phyloP scores from a whole-genome alignment of 371 early-diverging fungal genomes.

The Parasitella parasitica region DNA sequence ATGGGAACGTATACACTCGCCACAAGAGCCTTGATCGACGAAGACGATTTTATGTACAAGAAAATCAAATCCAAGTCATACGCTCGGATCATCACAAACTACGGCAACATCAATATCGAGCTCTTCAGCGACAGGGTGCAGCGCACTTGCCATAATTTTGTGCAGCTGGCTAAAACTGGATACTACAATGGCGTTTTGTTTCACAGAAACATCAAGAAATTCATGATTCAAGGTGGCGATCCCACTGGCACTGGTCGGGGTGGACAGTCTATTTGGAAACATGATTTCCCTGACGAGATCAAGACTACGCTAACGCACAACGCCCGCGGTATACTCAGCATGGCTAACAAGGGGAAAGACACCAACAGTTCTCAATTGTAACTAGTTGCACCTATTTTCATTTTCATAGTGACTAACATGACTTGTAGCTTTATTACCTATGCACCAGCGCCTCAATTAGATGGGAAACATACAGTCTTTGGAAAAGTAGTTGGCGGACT shows the following conservation, averaged over 20 bases:
- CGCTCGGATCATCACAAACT: slow-evolving; percentile 75
- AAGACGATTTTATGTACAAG: slow-evolving; percentile 87
- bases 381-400: slow-evolving; percentile 17
- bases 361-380: slow-evolving; percentile 91
- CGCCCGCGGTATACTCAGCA: slow-evolving; percentile 76
- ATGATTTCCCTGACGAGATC: slow-evolving; percentile 82
- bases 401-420: background rate
- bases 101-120: slow-evolving; percentile 87
- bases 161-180: slow-evolving; percentile 79
- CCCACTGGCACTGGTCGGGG: slow-evolving; percentile 91
- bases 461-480: slow-evolving; percentile 91
- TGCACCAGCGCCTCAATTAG: slow-evolving; percentile 78
- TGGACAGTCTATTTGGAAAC: slow-evolving; percentile 81
- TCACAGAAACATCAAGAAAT: slow-evolving; percentile 87
- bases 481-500: slow-evolving; percentile 86
- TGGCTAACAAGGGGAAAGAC: slow-evolving; percentile 90
- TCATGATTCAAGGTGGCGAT: slow-evolving; percentile 97
- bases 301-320: slow-evolving; percentile 73
- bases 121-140: slow-evolving; percentile 83
- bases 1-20: slow-evolving; percentile 72
- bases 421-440: slow-evolving; percentile 79
- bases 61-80: slow-evolving; percentile 77
- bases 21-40: slow-evolving; percentile 68
- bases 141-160: slow-evolving; percentile 89
- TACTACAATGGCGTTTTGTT: slow-evolving; percentile 83